Evolutionary conservation across 805 yeast species (phyloP), one percentile per base, ranked within the genome.

Genomic region (Saccharomycopsis sp.): DNA sequence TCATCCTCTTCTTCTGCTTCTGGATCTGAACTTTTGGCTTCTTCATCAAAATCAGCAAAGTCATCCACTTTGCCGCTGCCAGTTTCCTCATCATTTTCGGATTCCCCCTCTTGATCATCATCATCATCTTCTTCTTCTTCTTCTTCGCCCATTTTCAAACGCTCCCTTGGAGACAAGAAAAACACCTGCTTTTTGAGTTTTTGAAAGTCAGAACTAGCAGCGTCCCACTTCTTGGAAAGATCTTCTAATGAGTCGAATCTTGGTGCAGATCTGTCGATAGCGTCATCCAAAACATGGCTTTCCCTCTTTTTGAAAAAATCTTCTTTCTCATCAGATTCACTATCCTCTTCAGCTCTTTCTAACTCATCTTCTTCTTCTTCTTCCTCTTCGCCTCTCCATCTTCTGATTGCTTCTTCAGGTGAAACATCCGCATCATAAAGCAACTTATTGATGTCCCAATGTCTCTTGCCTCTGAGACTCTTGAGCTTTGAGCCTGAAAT

Each of bases 391-490:
- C 36, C 46, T 6, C 32, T 46, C 23, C 39, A 36, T 48, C 48
- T 6, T 44, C 43, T 13, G 39, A 85, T 65, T 25, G 72, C 92
- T 48, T 81, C 92, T 1, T 62, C 66, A 0, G 96, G 88, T 9
- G 76, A 73, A 31, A 86, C 67, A 50, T 84, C 80, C 43, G 80
- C 77, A 73, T 82, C 69, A 58, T 92, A 89, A 4, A 92, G 64
- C 42, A 89, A 63, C 54, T 82, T 84, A 51, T 80, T 77, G 47
- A 89, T 74, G 58, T 89, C 84, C 88, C 94, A 84, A 44, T 64
- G 67, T 60, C 67, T 73, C 52, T 62, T 67, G 55, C 60, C 64
- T 44, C 62, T 55, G 4, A 71, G 50, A n/a, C 80, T 72, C 47
- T 72, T 65, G 43, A 83, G 64, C 51, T 70, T 77, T 4, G 75